These are phyloP conservation scores for Peniophora sp. DNA, from an alignment of 1,284 basidiomycete genomes.

Conservation along the genomic window DNA sequence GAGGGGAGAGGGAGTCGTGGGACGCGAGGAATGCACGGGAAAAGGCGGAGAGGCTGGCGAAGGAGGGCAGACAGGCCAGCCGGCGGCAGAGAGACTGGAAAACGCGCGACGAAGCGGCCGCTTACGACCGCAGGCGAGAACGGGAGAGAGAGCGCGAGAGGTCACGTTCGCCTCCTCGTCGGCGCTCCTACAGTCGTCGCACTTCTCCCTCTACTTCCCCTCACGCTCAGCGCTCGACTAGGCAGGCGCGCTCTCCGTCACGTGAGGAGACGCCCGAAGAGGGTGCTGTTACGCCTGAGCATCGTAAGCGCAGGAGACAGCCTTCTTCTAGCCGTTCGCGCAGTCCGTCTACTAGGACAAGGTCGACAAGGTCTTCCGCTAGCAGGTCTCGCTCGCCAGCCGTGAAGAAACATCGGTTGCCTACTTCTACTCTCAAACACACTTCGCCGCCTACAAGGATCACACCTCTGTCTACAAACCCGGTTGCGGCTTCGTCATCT, in stretches of 20 bases:
- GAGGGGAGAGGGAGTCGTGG: background rate
- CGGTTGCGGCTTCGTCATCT: too few species aligned
- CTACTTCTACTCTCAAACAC: too few species aligned
- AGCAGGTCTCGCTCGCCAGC: conserved; percentile 15
- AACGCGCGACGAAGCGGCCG: conserved; percentile 13
- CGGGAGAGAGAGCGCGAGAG: conserved; percentile 5
- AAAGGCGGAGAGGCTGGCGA: conserved; percentile 16
- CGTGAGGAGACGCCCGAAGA: too few species aligned
- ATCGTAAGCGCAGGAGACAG: too few species aligned
- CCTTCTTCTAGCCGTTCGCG: too few species aligned
- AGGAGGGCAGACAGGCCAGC: conserved; percentile 11
- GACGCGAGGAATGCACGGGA: conserved; percentile 6
- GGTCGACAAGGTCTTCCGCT: conserved; percentile 1
- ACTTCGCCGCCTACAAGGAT: too few species aligned
- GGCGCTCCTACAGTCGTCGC: conserved; percentile 7
- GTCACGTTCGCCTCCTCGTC: conserved; percentile 8
- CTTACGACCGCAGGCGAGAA: conserved; percentile 1
- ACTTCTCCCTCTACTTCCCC: background rate
- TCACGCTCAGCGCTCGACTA: background rate
- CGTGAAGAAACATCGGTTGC: background rate
- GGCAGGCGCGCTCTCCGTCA: too few species aligned
- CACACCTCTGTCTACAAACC: too few species aligned
- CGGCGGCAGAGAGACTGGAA: conserved; percentile 13
- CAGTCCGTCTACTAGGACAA: too few species aligned
- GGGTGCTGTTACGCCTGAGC: too few species aligned